Evolutionary conservation across 2,329 filamentous ascomycete species (phyloP).

Genomic region (Aspergillus novofumigatus): DNA sequence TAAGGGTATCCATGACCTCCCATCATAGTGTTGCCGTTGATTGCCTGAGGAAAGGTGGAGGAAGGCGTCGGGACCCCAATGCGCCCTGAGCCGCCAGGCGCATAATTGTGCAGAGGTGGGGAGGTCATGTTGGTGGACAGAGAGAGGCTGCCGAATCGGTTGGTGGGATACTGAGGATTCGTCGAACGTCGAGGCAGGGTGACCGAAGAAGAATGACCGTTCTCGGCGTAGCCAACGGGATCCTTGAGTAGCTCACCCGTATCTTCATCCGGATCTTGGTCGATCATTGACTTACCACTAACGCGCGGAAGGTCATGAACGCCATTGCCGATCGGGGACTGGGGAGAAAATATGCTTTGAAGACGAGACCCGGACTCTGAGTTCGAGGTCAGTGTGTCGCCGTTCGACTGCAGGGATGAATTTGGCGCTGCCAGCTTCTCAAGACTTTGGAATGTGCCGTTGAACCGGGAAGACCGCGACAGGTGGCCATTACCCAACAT

Average conservation of each 20-base stretch:
- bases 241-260: slow-evolving; percentile 60
- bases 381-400: slow-evolving; percentile 48
- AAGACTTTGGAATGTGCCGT: slow-evolving; percentile 57
- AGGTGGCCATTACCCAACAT: slow-evolving; percentile 40
- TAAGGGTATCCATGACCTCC: slow-evolving; percentile 53
- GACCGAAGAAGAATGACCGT: slow-evolving; percentile 49
- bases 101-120: slow-evolving; percentile 52
- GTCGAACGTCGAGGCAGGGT: slow-evolving; percentile 59
- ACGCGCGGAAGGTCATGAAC: slow-evolving; percentile 49
- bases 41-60: slow-evolving; percentile 56
- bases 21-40: slow-evolving; percentile 46
- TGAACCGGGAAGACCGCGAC: slow-evolving; percentile 55
- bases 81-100: slow-evolving; percentile 46
- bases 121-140: slow-evolving; percentile 63
- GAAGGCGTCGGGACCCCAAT: slow-evolving; percentile 49
- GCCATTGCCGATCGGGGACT: slow-evolving; percentile 55
- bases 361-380: slow-evolving; percentile 47
- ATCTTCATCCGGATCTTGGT: slow-evolving; percentile 61
- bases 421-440: slow-evolving; percentile 53
- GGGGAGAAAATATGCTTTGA: slow-evolving; percentile 58
- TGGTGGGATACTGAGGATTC: slow-evolving; percentile 66
- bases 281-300: slow-evolving; percentile 60
- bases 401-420: slow-evolving; percentile 42
- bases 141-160: slow-evolving; percentile 65
- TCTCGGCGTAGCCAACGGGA: slow-evolving; percentile 66